Evolutionary conservation across 257 asterid genomes (phyloP).

Genomic region (Nicotiana tabacum): DNA sequence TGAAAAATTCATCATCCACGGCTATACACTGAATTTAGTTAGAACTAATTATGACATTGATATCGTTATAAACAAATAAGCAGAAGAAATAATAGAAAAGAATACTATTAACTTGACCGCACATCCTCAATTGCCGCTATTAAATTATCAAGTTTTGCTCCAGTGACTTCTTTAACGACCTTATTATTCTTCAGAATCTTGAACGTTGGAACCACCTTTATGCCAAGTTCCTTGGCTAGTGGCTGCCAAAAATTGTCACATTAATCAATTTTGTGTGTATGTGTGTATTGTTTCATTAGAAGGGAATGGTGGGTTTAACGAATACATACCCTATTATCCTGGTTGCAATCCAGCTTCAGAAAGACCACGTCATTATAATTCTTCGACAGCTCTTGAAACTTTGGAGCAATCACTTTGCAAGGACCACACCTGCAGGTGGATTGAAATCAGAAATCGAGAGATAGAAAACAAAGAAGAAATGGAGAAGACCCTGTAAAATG

Average conservation of each 20-base stretch:
- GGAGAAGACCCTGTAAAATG: not conserved
- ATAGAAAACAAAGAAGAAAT: not conserved
- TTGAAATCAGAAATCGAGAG: not conserved
- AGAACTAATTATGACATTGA: constrained; percentile 3
- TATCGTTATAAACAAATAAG: constrained; percentile 40
- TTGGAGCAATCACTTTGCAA: constrained; percentile 86
- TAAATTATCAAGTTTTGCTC: constrained; percentile 75
- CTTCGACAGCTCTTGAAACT: constrained; percentile 48
- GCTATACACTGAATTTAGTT: constrained; percentile 10
- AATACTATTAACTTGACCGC: constrained; percentile 31
- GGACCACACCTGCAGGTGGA: constrained; percentile 86
- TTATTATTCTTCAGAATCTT: constrained; percentile 66
- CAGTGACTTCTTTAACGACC: constrained; percentile 73
- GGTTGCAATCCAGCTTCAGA: constrained; percentile 94
- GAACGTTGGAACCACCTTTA: constrained; percentile 91
- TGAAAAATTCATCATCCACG: not conserved
- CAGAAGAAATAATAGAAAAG: not conserved
- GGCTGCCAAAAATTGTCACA: constrained; percentile 39
- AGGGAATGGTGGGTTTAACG: not conserved
- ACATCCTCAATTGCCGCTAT: constrained; percentile 54
- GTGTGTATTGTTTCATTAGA: not conserved
- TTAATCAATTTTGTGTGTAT: not conserved
- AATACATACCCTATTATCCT: constrained; percentile 62
- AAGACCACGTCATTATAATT: constrained; percentile 66
- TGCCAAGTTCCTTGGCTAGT: constrained; percentile 82